Evolutionary conservation across 257 asterid species (phyloP), one percentile per base, ranked within the genome.

Genomic region (Eustoma russellianum): DNA sequence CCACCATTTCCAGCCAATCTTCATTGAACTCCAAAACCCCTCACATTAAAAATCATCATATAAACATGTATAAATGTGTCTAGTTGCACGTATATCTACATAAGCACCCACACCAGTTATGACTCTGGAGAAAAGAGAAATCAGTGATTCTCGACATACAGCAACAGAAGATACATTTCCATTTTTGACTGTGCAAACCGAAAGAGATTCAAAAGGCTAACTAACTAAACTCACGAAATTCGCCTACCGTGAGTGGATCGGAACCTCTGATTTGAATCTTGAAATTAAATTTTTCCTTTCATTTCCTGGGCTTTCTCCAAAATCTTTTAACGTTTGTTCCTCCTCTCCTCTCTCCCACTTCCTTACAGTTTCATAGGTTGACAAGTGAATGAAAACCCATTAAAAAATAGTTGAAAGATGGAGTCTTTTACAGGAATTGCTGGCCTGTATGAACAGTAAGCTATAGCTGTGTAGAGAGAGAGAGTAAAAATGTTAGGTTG

Each of bases 1-100:
- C 82, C 92, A 76, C 83, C 92, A 81, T 85, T 55, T 68, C 79
- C 71, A 75, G 77, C 57, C 70, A 60, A 79, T 72, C 87, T 67
- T 84, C 96, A 78, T 79, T 66, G 84, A 79, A 58, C 79, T 73
- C 65, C 66, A 63, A 69, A 50, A 67, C 53, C 60, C 73, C 74
- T 63, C 74, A 63, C 67, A 52, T 70, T 60, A 75, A n/a, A 45
- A 15, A 55, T 13, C 48, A 45, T 3, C 67, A 54, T 41, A 17
- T n/a, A 53, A 33, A 53, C 75, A 56, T 66, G 65, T 67, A 50
- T 50, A 54, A 46, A 55, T 49, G 17, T 6, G 33, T 46, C 41
- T 10, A 19, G 51, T 3, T 64, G 15, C 33, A 17, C 34, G 13
- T 18, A 41, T 55, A 34, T 3, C 16, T 53, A 33, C 9, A 40